Percentiles rank a stretch among this genome's conserved stretches.
phyloP scores from a whole-genome alignment of 805 yeast genomes.

The Nematodospora valgi region DNA sequence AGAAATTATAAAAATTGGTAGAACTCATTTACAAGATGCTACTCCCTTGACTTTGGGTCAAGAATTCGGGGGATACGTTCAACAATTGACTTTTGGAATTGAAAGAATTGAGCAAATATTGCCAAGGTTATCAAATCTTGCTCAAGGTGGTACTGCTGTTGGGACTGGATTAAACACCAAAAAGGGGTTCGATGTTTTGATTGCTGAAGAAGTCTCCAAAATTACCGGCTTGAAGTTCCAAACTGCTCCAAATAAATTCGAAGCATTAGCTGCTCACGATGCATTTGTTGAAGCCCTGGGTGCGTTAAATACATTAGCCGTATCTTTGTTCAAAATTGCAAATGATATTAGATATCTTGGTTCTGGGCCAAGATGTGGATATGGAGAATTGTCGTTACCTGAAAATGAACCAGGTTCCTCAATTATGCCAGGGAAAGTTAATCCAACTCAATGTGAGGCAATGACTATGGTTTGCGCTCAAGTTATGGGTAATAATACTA shows the following conservation, averaged over 20 bases:
- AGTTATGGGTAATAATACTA: constrained; percentile 38
- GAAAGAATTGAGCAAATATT: constrained; percentile 29
- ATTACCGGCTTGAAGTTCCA: constrained; percentile 31
- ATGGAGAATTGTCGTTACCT: constrained; percentile 37
- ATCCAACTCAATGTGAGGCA: constrained; percentile 40
- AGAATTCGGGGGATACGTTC: constrained; percentile 38
- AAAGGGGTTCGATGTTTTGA: constrained; percentile 33
- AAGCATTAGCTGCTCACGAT: constrained; percentile 40
- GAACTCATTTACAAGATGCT: constrained; percentile 41
- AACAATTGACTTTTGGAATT: constrained; percentile 34
- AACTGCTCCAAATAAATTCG: constrained; percentile 40
- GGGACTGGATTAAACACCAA: constrained; percentile 39
- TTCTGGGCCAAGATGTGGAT: constrained; percentile 40
- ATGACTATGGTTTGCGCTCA: constrained; percentile 40
- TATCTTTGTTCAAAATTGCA: constrained; percentile 36
- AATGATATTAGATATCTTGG: constrained; percentile 39
- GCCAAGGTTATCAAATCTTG: constrained; percentile 32
- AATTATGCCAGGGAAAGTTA: constrained; percentile 42
- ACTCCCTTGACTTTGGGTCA: constrained; percentile 40
- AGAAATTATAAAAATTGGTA: constrained; percentile 36
- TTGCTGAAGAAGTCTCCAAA: constrained; percentile 31
- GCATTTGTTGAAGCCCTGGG: constrained; percentile 40
- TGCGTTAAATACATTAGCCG: constrained; percentile 36
- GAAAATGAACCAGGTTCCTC: constrained; percentile 41
- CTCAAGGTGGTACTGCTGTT: constrained; percentile 43